phyloP scores from a whole-genome alignment of 139 green algal genomes.

The Prasinococcaceae sp. region DNA sequence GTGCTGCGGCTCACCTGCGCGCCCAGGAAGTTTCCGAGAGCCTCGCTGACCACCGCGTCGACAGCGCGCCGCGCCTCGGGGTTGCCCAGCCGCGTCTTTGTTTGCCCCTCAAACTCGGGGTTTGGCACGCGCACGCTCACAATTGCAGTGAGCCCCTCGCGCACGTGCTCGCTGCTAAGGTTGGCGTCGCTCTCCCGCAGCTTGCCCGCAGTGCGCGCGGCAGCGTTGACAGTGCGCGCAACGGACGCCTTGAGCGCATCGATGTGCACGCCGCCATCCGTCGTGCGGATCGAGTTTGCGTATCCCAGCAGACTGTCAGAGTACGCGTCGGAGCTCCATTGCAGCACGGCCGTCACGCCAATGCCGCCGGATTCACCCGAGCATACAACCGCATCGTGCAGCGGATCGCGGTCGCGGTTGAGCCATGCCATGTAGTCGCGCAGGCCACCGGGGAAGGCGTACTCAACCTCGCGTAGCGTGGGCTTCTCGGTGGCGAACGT shows the following conservation, averaged over 20 bases:
- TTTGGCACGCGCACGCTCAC: conserved; percentile 49
- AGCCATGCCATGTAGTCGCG: conserved; percentile 61
- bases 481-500: too few relatives aligned
- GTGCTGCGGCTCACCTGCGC: conserved; percentile 32
- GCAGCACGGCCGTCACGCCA: conserved; percentile 55
- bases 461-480: conserved; percentile 57
- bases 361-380: conserved; percentile 40
- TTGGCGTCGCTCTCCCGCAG: conserved; percentile 58
- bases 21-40: conserved; percentile 36
- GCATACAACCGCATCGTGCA: conserved; percentile 66
- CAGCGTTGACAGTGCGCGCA: conserved; percentile 59
- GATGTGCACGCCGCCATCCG: conserved; percentile 89
- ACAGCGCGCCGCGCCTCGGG: conserved; percentile 71
- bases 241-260: conserved; percentile 74
- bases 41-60: conserved; percentile 42
- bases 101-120: conserved; percentile 97
- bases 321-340: conserved; percentile 78
- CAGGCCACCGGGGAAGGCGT: conserved; percentile 59
- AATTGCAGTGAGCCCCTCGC: conserved; percentile 61
- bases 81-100: conserved; percentile 91
- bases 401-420: conserved; percentile 26
- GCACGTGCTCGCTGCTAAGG: conserved; percentile 71
- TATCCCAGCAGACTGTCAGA: conserved; percentile 78
- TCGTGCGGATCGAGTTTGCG: conserved; percentile 90
- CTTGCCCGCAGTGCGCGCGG: conserved; percentile 30